Evolutionary conservation across 1,284 basidiomycete species (phyloP), one percentile per base, ranked within the genome.

Genomic region (Irpex rosettiformis): DNA sequence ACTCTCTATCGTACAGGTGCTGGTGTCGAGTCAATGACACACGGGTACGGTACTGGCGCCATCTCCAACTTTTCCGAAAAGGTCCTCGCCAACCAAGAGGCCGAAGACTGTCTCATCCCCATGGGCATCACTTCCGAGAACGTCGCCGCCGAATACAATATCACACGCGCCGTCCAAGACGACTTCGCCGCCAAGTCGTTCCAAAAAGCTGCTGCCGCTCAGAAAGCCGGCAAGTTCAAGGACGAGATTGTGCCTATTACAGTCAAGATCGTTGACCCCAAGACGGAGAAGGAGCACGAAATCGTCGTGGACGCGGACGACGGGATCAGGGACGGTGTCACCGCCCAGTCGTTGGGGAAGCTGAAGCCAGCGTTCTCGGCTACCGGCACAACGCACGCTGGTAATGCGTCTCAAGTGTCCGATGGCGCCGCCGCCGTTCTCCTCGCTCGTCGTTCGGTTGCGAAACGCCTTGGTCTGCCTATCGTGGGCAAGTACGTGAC

Each of bases 51-150:
- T 47, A 80, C 91, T 25, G 80, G 78, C 66, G 85, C 86, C 30
- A 82, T 84, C 73, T 90, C 85, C 59, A 84, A 85, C 53, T 89
- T 86, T 77, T 95, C 94, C 8, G 91, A 96, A 30, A 81, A 81
- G 47, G 85, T 98, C 54, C 82, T 96, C 65, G 75, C 84, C 62
- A 86, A 84, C 75, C 80, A 88, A 66, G 89, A 94, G 69, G 86
- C 97, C 1, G 85, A 88, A 61, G 95, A 99, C 80, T 98, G 96
- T 75, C 80, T 96, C 21, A 81, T 96, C 63, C 96, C 96, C 57
- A 98, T 98, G 95, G 95, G 96, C 64, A 89, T 94, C 77, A 96
- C 95, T 54, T 97, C 94, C 24, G 96, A 98, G 79, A 98, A 98
- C 70, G 96, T 98, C 62, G 93, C 94, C 21, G 75, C 79, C 48